Evolutionary conservation across 1,139 yeast species (phyloP).

Genomic region (Blastobotrys proliferans): DNA sequence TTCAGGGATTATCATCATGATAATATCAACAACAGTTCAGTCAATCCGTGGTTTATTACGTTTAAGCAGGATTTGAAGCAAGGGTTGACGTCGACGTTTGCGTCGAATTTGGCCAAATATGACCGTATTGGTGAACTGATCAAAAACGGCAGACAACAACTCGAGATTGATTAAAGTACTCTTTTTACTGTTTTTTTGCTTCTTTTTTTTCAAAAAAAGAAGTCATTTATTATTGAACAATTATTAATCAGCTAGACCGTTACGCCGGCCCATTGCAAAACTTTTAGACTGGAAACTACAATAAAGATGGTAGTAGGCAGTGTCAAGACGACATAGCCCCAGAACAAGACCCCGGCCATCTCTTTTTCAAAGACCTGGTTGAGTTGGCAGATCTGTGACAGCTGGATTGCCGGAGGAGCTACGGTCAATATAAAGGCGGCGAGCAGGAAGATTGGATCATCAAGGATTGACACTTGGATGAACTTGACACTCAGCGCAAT

Average conservation of each 20-base stretch:
- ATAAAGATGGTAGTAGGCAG: conserved; percentile 72
- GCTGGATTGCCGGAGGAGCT: conserved; percentile 82
- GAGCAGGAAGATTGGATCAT: conserved; percentile 77
- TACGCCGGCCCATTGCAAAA: conserved; percentile 48
- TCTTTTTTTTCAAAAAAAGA: no score
- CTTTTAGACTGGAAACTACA: conserved; percentile 65
- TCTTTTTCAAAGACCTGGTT: conserved; percentile 74
- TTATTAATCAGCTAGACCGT: conserved; percentile 15
- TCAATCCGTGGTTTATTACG: conserved; percentile 10
- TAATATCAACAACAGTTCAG: not conserved
- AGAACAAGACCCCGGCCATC: conserved; percentile 82
- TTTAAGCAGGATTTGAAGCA: conserved; percentile 1
- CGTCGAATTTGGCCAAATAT: not conserved
- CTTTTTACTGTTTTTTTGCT: not conserved
- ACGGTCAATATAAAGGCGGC: conserved; percentile 72
- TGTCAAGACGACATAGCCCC: conserved; percentile 78
- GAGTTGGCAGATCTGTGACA: conserved; percentile 75
- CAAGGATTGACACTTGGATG: conserved; percentile 63
- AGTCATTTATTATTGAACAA: not conserved
- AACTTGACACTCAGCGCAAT: conserved; percentile 65
- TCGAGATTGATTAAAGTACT: not conserved
- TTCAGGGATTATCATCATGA: conserved; percentile 14
- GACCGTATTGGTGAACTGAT: conserved; percentile 1
- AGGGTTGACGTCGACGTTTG: conserved; percentile 2
- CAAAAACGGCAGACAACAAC: not conserved